phyloP scores from a whole-genome alignment of 208 protist genomes.

The Tritrichomonas foetus region DNA sequence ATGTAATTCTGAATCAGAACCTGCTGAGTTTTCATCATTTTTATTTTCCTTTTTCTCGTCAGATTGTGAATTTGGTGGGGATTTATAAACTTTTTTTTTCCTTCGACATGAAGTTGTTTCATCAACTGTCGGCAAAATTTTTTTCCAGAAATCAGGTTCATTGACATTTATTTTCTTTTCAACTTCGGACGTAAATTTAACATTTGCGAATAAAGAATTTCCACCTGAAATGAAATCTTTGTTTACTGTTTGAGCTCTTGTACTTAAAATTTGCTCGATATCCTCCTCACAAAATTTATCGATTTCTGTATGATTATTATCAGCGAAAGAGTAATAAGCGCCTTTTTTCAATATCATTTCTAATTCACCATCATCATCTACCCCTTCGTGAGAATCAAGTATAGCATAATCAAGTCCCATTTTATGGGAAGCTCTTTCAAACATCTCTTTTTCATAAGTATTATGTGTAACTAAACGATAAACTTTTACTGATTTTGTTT shows the following conservation, averaged over 20 bases:
- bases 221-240: not conserved
- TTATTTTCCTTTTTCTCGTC: too few relatives aligned
- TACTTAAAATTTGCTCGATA: not conserved
- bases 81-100: too few relatives aligned
- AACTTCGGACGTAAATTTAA: not conserved
- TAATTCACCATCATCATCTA: not conserved
- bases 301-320: not conserved
- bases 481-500: slow-evolving; percentile 78
- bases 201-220: not conserved
- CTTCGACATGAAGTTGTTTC: not conserved
- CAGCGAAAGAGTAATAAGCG: not conserved
- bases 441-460: slow-evolving; percentile 83
- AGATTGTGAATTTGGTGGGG: too few relatives aligned
- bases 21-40: too few relatives aligned
- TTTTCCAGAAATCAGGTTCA: not conserved
- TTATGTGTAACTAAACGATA: slow-evolving; percentile 81
- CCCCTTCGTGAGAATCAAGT: not conserved
- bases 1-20: too few relatives aligned
- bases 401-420: slow-evolving; percentile 74
- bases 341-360: not conserved
- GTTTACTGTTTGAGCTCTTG: not conserved
- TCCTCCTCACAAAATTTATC: slow-evolving; percentile 2
- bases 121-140: not conserved
- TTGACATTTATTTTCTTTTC: not conserved
- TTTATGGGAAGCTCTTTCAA: slow-evolving; percentile 74